Conservation (phyloP, 2,329 filamentous ascomycete genomes). For the Chalara sp. region DNA sequence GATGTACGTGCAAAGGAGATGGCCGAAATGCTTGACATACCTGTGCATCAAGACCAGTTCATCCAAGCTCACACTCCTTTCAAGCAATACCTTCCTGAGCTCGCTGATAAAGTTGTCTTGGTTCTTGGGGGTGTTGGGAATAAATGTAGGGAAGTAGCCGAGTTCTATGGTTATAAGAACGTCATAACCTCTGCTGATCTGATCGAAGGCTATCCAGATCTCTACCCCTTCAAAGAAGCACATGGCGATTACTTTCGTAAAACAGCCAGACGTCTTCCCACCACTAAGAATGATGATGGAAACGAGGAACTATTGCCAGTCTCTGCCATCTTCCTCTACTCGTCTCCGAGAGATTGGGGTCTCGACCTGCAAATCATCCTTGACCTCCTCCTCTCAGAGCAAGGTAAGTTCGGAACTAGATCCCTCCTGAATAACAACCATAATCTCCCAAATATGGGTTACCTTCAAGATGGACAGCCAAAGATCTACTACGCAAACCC, state of each 20-base stretch:
- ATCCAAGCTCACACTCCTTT: slow-evolving; percentile 71
- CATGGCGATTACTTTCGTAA: slow-evolving; percentile 24
- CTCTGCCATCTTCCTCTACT: slow-evolving; percentile 66
- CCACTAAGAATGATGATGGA: neutral
- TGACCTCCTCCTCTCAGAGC: slow-evolving; percentile 58
- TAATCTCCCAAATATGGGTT: slow-evolving; percentile 16
- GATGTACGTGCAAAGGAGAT: slow-evolving; percentile 54
- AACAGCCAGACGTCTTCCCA: slow-evolving; percentile 47
- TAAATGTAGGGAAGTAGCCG: slow-evolving; percentile 63
- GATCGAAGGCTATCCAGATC: slow-evolving; percentile 58
- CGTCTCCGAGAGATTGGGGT: slow-evolving; percentile 63
- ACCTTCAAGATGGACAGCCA: slow-evolving; percentile 54
- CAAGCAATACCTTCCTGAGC: slow-evolving; percentile 58
- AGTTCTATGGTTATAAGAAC: slow-evolving; percentile 65
- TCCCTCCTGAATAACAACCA: slow-evolving; percentile 42
- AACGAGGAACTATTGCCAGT: slow-evolving; percentile 13
- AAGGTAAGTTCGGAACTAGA: slow-evolving; percentile 56
- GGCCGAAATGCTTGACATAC: slow-evolving; percentile 54
- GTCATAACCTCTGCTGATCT: slow-evolving; percentile 66
- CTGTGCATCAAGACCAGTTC: slow-evolving; percentile 58
- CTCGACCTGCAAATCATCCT: slow-evolving; percentile 69
- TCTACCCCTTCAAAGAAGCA: slow-evolving; percentile 59
- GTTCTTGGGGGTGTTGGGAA: slow-evolving; percentile 62
- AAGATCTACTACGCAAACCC: slow-evolving; percentile 61
- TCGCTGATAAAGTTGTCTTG: slow-evolving; percentile 62